phyloP scores from a whole-genome alignment of 2,329 filamentous ascomycete genomes.

The Pseudogymnoascus sp. region DNA sequence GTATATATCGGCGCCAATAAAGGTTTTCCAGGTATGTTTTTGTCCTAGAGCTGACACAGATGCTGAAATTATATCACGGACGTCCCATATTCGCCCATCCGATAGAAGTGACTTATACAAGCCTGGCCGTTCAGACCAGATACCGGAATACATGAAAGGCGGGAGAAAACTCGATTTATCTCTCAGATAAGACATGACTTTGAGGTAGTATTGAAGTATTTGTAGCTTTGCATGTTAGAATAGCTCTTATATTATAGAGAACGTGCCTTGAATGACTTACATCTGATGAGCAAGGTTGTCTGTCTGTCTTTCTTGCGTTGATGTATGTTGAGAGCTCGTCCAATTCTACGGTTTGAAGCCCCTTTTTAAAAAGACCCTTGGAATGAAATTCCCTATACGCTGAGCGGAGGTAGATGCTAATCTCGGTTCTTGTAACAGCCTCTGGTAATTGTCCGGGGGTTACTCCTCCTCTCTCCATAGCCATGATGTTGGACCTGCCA shows the following conservation, averaged over 20 bases:
- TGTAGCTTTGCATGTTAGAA: background rate
- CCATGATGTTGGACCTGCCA: background rate
- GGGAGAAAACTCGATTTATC: background rate
- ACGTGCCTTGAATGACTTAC: background rate
- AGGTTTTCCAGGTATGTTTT: background rate
- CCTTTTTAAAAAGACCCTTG: background rate
- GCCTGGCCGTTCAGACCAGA: background rate
- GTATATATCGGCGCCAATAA: background rate
- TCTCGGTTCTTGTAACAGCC: background rate
- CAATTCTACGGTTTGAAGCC: background rate
- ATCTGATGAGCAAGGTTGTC: background rate
- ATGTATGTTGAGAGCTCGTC: background rate
- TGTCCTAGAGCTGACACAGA: background rate
- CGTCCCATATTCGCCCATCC: background rate
- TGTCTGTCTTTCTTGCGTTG: background rate
- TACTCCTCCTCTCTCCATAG: background rate
- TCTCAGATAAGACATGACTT: background rate
- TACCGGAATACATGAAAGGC: background rate
- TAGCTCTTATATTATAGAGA: background rate
- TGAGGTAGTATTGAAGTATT: background rate
- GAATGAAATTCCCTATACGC: background rate
- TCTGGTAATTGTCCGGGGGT: background rate
- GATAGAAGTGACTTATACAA: background rate
- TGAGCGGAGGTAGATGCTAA: background rate
- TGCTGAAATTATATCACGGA: background rate